phyloP scores from a whole-genome alignment of 345 rosid genomes.

The Salix caprea region DNA sequence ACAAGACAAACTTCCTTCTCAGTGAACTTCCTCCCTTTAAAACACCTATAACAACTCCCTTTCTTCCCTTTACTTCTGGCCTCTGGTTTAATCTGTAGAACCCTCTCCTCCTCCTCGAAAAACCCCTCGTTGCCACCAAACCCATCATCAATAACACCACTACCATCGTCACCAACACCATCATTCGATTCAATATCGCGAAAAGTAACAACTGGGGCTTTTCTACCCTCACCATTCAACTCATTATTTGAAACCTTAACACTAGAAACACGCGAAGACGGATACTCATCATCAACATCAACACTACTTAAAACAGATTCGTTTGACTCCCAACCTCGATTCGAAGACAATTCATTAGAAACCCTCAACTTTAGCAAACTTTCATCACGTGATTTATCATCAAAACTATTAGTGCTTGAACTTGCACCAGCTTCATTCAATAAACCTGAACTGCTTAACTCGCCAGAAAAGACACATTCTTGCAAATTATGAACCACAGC shows the following conservation, averaged over 20 bases:
- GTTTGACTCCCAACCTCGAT: constrained; percentile 73
- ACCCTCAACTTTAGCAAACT: constrained; percentile 38
- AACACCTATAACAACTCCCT: constrained; percentile 84
- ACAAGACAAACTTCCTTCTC: constrained; percentile 97
- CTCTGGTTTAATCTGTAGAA: constrained; percentile 41
- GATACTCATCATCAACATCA: constrained; percentile 49
- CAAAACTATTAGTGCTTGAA: constrained; percentile 46
- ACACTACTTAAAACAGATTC: constrained; percentile 63
- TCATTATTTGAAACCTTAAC: constrained; percentile 40
- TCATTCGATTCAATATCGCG: constrained; percentile 63
- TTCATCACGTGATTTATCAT: constrained; percentile 45
- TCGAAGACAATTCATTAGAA: constrained; percentile 38
- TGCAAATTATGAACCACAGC: constrained; percentile 27
- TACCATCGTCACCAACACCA: constrained; percentile 22
- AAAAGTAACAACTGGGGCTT: constrained; percentile 65
- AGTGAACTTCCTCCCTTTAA: constrained; percentile 78
- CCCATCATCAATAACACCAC: constrained; percentile 10
- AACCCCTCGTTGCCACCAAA: constrained; percentile 29
- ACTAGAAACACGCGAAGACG: constrained; percentile 70
- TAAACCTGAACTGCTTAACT: constrained; percentile 54
- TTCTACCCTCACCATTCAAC: constrained; percentile 38
- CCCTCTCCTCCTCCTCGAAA: constrained; percentile 38
- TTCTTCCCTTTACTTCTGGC: constrained; percentile 74
- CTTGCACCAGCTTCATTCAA: constrained; percentile 37
- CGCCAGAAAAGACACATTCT: constrained; percentile 50